Percentiles rank a stretch among this genome's conserved stretches.
These are phyloP conservation scores for Quercus rubra DNA, from an alignment of 306 rosid genomes.

Conservation along the genomic window DNA sequence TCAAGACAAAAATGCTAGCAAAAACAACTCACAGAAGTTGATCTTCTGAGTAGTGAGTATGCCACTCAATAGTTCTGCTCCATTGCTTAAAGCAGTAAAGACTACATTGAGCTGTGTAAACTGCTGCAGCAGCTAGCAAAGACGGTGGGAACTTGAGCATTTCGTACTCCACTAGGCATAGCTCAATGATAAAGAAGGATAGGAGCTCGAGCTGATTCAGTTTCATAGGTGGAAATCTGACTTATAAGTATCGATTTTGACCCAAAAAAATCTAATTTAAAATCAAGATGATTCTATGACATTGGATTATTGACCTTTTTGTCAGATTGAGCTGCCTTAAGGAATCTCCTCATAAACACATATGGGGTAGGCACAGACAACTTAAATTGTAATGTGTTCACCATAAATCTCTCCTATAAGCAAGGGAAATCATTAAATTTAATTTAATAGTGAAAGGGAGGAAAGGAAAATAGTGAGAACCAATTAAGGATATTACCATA, in stretches of 20 bases:
- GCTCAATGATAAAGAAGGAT: conserved; percentile 77
- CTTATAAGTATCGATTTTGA: not conserved
- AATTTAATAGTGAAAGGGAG: conserved; percentile 8
- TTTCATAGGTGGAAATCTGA: not conserved
- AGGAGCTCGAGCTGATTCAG: conserved; percentile 30
- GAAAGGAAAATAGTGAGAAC: not conserved
- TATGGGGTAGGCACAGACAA: conserved; percentile 43
- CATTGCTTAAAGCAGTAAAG: conserved; percentile 52
- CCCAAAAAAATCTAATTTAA: not conserved
- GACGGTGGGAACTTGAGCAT: conserved; percentile 78
- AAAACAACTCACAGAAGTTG: conserved; percentile 62
- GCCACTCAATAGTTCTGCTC: conserved; percentile 74
- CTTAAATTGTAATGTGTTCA: conserved; percentile 40
- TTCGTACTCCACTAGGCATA: conserved; percentile 71
- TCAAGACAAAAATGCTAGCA: not conserved
- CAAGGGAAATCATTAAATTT: conserved; percentile 1
- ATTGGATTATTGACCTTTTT: conserved; percentile 25
- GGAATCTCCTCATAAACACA: conserved; percentile 42
- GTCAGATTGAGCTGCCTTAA: conserved; percentile 38
- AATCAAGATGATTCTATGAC: not conserved
- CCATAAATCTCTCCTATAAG: conserved; percentile 41
- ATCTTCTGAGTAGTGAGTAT: conserved; percentile 59
- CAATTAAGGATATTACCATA: conserved; percentile 22
- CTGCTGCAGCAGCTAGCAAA: conserved; percentile 75
- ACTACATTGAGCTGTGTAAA: conserved; percentile 69